Conservation (phyloP, 345 rosid genomes). For the Ceriops zippeliana region DNA sequence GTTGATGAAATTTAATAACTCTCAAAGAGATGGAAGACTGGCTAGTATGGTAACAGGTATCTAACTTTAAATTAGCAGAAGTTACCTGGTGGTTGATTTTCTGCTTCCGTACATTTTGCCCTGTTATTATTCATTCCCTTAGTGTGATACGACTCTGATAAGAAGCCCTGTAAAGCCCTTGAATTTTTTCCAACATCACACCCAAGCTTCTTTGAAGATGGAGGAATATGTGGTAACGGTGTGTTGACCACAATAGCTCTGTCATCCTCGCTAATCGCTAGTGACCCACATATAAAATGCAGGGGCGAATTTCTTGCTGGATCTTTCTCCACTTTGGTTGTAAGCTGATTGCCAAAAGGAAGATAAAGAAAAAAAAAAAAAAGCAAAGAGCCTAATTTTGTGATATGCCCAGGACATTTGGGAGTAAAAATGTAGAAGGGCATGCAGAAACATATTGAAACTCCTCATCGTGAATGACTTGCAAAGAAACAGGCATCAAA, state of each 20-base stretch:
- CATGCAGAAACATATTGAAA: background rate
- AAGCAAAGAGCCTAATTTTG: background rate
- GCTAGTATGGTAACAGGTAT: background rate
- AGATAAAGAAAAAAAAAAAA: conserved; percentile 1
- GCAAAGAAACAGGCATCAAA: background rate
- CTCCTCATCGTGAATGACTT: background rate
- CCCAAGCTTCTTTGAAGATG: conserved; percentile 45
- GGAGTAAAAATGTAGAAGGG: background rate
- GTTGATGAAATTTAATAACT: background rate
- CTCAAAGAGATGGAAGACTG: background rate
- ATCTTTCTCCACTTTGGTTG: conserved; percentile 67
- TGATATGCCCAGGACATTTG: conserved; percentile 1
- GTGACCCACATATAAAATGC: conserved; percentile 61
- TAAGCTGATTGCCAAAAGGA: conserved; percentile 42
- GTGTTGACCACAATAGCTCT: conserved; percentile 44
- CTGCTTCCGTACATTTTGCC: conserved; percentile 14
- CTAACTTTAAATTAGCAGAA: background rate
- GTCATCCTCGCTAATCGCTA: conserved; percentile 39
- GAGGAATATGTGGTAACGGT: conserved; percentile 41
- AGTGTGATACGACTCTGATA: conserved; percentile 32
- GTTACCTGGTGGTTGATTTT: conserved; percentile 36
- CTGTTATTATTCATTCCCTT: conserved; percentile 19
- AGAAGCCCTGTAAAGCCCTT: conserved; percentile 36
- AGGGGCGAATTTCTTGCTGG: conserved; percentile 57
- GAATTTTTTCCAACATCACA: conserved; percentile 33